Conservation (phyloP, 306 rosid species). For the Neltuma alba region DNA sequence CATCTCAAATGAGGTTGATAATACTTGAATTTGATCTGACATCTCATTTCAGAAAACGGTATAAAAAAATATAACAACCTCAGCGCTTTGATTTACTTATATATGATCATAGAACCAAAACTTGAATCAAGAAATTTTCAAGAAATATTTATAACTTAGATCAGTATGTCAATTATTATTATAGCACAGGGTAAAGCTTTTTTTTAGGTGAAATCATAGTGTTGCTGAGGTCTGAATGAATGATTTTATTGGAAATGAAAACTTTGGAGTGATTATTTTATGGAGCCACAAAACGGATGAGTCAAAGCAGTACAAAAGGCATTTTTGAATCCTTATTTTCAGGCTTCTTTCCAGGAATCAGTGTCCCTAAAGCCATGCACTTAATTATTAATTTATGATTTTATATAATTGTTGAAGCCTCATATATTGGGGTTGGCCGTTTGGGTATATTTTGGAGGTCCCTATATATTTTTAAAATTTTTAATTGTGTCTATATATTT, state of each 20-base stretch:
- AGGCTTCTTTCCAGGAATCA: slow-evolving; percentile 53
- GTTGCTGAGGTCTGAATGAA: slow-evolving; percentile 19
- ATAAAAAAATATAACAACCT: too few relatives aligned
- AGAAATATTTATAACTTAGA: not conserved
- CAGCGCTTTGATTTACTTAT: not conserved
- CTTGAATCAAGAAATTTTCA: not conserved
- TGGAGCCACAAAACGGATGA: slow-evolving; percentile 55
- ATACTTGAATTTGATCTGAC: not conserved
- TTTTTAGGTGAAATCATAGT: not conserved
- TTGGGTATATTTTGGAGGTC: too few relatives aligned
- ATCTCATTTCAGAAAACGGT: not conserved
- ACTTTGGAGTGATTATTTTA: slow-evolving; percentile 15
- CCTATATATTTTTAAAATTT: too few relatives aligned
- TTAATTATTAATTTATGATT: slow-evolving; percentile 36
- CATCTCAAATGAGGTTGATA: not conserved
- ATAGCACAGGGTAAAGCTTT: not conserved
- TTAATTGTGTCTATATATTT: too few relatives aligned
- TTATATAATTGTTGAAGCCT: slow-evolving; percentile 1
- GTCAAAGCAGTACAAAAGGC: slow-evolving; percentile 47
- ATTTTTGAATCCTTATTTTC: slow-evolving; percentile 55
- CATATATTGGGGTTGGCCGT: not conserved
- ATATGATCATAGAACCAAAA: not conserved
- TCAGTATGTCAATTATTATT: not conserved
- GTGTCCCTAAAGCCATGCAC: slow-evolving; percentile 53
- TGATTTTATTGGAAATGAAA: slow-evolving; percentile 27